Base-by-base conservation (phyloP, 768 basidiomycete species). In the Saitozyma podzolica region DNA sequence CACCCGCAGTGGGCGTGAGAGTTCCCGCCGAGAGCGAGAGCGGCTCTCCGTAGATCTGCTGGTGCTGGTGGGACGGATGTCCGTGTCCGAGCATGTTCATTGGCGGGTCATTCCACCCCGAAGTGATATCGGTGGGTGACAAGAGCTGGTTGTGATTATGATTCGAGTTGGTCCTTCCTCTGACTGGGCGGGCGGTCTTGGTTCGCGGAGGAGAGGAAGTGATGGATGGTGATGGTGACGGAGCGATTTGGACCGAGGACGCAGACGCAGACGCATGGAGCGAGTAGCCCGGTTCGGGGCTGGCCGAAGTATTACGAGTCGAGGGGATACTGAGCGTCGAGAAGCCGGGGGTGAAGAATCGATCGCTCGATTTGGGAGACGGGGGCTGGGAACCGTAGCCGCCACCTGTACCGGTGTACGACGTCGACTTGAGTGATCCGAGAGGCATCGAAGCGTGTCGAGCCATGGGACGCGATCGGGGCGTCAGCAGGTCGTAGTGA, bases 91-190 rank as follows among this genome's bases (percentile, higher is more conserved):
- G 55, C 54, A 67, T 58, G 8, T 37, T 41, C 16, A 54, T 29
- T 0, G 78, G 78, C 8, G 74, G 74, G 63, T 79, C 78, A 43
- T 79, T 79, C 78, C 78, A 79, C 37, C 20, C 67, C 59, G 59
- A 37, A 45, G 58, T 8, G 45, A 11, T 17, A 47, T 11, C 45
- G 45, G 45, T 47, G n/a, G 45, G 45, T 6, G 45, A 47, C 45
- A 29, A 29, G 29, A 29, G 29, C 29, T 29, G 29, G 29, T 29
- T 29, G 29, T 29, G 29, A 29, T 29, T 29, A 5, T 29, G 29
- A 5, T 29, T 29, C 29, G 29, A 29, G 29, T 29, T 29, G 29
- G 29, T 29, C 29, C 29, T 29, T 29, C 29, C 29, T 29, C 29
- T 29, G 29, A 29, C 29, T 29, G 56, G 56, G 14, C 56, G 40